Evolutionary conservation across 345 rosid species (phyloP).

Genomic region (Brassica rapa): DNA sequence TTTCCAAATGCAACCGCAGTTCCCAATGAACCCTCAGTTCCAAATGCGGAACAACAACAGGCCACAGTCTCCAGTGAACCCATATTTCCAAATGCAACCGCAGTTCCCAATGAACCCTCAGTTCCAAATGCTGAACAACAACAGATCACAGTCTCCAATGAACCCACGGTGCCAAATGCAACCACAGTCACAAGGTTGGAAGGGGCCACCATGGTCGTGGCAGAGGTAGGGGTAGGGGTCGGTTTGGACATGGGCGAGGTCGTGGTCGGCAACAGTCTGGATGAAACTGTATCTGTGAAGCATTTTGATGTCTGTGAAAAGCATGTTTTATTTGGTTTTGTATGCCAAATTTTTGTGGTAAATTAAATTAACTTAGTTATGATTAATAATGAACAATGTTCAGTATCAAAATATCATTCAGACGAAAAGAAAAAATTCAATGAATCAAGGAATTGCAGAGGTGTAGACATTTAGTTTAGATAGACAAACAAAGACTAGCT

Average conservation of each 20-base stretch:
- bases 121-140: conserved; percentile 14
- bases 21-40: conserved; percentile 30
- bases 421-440: neutral
- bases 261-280: conserved; percentile 42
- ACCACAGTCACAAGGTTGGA: conserved; percentile 18
- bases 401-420: neutral
- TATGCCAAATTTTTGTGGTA: neutral
- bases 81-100: conserved; percentile 30
- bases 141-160: conserved; percentile 4
- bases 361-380: neutral
- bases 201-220: conserved; percentile 43
- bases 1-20: conserved; percentile 29
- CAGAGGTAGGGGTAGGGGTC: conserved; percentile 47
- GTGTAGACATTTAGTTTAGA: neutral
- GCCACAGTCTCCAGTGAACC: conserved; percentile 16
- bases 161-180: conserved; percentile 27
- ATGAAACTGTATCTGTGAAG: conserved; percentile 24
- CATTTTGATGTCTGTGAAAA: conserved; percentile 8
- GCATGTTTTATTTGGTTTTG: conserved; percentile 15
- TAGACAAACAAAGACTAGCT: neutral
- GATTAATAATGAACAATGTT: neutral
- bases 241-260: conserved; percentile 49
- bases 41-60: conserved; percentile 2
- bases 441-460: neutral
- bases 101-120: conserved; percentile 20